Percentiles rank a stretch among this genome's conserved stretches.
Evolutionary conservation across 257 asterid genomes (phyloP).

Genomic region (Capsicum chinense): DNA sequence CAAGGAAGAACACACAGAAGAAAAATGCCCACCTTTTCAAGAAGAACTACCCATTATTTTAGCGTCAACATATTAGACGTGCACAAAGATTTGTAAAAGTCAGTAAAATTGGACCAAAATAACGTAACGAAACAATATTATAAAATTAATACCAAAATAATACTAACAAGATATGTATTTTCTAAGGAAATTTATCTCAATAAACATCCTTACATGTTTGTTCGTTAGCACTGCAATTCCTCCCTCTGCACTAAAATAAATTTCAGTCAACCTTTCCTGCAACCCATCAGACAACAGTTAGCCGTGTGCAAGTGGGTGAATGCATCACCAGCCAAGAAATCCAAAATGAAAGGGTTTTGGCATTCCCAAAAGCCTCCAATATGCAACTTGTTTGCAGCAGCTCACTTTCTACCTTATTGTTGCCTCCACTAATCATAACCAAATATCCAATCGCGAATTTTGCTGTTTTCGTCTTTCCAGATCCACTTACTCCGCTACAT

Average conservation of each 20-base stretch:
- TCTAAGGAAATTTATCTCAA: background rate
- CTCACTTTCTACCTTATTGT: slow-evolving; percentile 67
- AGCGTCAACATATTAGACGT: slow-evolving; percentile 39
- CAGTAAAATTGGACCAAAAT: slow-evolving; percentile 21
- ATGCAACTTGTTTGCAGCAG: slow-evolving; percentile 77
- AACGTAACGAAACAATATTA: background rate
- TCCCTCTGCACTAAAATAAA: slow-evolving; percentile 74
- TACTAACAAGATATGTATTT: background rate
- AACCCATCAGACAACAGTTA: slow-evolving; percentile 33
- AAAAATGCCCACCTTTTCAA: slow-evolving; percentile 75
- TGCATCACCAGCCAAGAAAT: no score
- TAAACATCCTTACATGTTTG: slow-evolving; percentile 73
- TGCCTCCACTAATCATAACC: slow-evolving; percentile 77
- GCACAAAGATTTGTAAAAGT: slow-evolving; percentile 40
- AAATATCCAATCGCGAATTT: slow-evolving; percentile 76
- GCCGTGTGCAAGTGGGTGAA: no score
- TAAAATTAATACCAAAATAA: background rate
- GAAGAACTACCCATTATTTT: slow-evolving; percentile 66
- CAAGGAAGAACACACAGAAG: slow-evolving; percentile 27
- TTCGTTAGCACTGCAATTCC: slow-evolving; percentile 77
- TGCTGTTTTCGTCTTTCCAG: slow-evolving; percentile 98
- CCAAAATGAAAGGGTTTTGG: slow-evolving; percentile 58
- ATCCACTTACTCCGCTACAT: slow-evolving; percentile 91
- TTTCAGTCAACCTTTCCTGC: slow-evolving; percentile 85
- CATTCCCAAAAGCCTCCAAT: slow-evolving; percentile 97